A percentile compares a stretch with the other conserved stretches of the same genome.
Evolutionary conservation across 495 filamentous ascomycete genomes (phyloP).

Genomic region (Hypoxylon perforatum): DNA sequence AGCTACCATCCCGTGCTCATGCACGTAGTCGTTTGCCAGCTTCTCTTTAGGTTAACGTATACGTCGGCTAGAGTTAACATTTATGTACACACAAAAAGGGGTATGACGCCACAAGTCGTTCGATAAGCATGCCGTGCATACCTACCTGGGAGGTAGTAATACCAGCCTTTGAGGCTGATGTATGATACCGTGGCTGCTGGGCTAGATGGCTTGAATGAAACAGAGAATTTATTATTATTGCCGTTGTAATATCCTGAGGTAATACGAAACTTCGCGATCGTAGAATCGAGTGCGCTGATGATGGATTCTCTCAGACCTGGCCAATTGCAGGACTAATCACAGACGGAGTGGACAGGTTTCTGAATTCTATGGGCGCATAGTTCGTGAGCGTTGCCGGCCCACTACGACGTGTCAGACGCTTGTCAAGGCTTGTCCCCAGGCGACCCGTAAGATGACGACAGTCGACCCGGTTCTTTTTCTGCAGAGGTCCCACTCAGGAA

Average conservation of each 20-base stretch:
- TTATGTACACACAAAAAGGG: too few relatives aligned
- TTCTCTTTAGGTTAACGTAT: too few relatives aligned
- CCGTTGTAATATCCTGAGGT: neutral
- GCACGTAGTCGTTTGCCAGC: too few relatives aligned
- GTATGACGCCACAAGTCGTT: too few relatives aligned
- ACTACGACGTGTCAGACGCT: constrained; percentile 36
- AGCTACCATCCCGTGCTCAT: too few relatives aligned
- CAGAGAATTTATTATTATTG: too few relatives aligned
- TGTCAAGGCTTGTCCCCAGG: constrained; percentile 26
- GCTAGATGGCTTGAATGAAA: too few relatives aligned
- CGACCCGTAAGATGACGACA: constrained; percentile 31
- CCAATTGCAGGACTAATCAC: constrained; percentile 32
- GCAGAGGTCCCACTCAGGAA: constrained; percentile 16
- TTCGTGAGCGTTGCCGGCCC: constrained; percentile 3
- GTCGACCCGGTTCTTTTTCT: constrained; percentile 28
- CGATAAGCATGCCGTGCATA: too few relatives aligned
- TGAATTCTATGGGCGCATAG: constrained; percentile 1
- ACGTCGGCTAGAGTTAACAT: too few relatives aligned
- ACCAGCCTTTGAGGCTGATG: too few relatives aligned
- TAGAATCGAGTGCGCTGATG: neutral
- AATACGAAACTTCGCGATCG: neutral
- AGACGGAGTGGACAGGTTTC: constrained; percentile 13
- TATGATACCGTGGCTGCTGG: too few relatives aligned
- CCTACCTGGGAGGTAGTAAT: too few relatives aligned
- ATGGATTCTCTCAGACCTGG: neutral